phyloP scores from a whole-genome alignment of 331 rosid genomes.

The Pyracantha coccinea region DNA sequence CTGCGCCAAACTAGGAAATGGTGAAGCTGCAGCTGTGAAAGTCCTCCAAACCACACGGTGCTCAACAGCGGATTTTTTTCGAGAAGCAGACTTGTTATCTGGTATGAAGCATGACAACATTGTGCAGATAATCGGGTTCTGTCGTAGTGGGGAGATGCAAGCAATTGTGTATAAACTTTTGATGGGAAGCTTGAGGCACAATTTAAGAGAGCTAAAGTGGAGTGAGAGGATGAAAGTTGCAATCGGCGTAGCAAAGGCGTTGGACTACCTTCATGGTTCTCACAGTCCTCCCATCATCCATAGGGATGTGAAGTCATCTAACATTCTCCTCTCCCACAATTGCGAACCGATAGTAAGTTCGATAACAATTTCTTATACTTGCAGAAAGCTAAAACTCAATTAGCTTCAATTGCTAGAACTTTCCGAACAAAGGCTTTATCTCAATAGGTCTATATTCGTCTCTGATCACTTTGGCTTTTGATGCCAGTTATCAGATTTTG shows the following conservation, averaged over 20 bases:
- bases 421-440: not conserved
- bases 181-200: conserved; percentile 31
- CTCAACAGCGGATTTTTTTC: conserved; percentile 18
- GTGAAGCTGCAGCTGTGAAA: conserved; percentile 32
- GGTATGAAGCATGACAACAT: conserved; percentile 31
- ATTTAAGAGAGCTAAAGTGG: conserved; percentile 23
- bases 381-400: not conserved
- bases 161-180: conserved; percentile 27
- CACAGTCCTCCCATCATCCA: conserved; percentile 36
- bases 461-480: not conserved
- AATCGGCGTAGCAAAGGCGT: conserved; percentile 30
- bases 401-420: no score
- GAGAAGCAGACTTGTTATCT: conserved; percentile 28
- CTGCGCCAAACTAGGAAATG: conserved; percentile 23
- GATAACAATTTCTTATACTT: not conserved
- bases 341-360: conserved; percentile 32
- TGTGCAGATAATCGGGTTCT: conserved; percentile 27
- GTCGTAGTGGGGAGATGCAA: conserved; percentile 20
- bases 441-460: not conserved
- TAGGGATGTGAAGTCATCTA: conserved; percentile 40
- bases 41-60: conserved; percentile 12
- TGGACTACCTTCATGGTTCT: conserved; percentile 38
- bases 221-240: conserved; percentile 39
- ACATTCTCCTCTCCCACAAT: conserved; percentile 37
- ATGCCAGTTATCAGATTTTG: conserved; percentile 40